These are phyloP conservation scores for Pseudohalonectria lignicola DNA, from an alignment of 2,329 filamentous ascomycete genomes.

Conservation along the genomic window DNA sequence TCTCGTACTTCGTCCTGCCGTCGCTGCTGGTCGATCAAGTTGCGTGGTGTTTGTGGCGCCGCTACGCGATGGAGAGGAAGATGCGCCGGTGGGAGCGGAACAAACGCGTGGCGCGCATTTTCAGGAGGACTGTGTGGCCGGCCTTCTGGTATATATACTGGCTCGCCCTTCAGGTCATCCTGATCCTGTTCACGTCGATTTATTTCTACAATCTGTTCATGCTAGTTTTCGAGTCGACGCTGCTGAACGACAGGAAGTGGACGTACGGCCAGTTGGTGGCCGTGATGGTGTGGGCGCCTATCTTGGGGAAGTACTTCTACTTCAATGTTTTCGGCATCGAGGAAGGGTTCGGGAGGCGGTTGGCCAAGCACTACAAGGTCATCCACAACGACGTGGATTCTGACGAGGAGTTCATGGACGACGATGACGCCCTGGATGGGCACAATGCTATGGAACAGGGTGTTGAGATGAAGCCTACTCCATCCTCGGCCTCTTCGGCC, in stretches of 20 bases:
- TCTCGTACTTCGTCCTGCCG: slow-evolving; percentile 2
- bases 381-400: not conserved
- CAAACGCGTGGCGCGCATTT: not conserved
- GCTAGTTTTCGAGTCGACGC: slow-evolving; percentile 6
- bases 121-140: not conserved
- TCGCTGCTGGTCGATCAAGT: slow-evolving; percentile 1
- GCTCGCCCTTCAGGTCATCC: slow-evolving; percentile 1
- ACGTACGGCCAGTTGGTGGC: slow-evolving; percentile 15
- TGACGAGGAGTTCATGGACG: not conserved
- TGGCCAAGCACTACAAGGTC: slow-evolving; percentile 3
- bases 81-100: not conserved
- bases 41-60: not conserved
- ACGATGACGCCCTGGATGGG: not conserved
- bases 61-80: slow-evolving; percentile 2
- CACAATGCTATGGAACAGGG: slow-evolving; percentile 1
- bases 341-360: slow-evolving; percentile 1
- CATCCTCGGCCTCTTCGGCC: not conserved
- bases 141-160: not conserved
- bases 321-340: slow-evolving; percentile 8
- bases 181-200: slow-evolving; percentile 6
- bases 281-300: slow-evolving; percentile 13
- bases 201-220: slow-evolving; percentile 8
- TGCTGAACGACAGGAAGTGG: slow-evolving; percentile 7
- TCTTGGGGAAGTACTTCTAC: slow-evolving; percentile 11
- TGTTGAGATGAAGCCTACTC: slow-evolving; percentile 1